Base-by-base conservation (phyloP, 2,329 filamentous ascomycete species). In the Neonectria coccinea region DNA sequence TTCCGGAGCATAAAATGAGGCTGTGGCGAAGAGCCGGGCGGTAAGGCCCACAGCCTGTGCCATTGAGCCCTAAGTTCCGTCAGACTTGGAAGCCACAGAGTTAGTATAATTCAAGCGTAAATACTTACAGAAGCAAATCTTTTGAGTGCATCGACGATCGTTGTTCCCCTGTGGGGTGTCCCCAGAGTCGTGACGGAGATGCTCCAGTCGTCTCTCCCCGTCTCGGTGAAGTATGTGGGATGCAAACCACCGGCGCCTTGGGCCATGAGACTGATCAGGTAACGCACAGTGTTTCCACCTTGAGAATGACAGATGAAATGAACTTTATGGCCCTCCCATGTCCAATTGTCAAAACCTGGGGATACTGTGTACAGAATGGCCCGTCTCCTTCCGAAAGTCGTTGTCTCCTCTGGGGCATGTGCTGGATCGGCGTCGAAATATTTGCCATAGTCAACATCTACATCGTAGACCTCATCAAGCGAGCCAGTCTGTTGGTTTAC, bases 251-350 rank as follows among this genome's bases (percentile, higher is more conserved):
- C n/a, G 18, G 59, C 18, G n/a, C 52, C 59, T 20, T 51, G 48
- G 14, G 59, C 59, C 59, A 62, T 52, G 16, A 62, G 52, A 42
- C 59, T 62, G 14, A 62, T 62, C 18, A 62, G 44, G n/a, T 62
- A 62, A 9, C 59, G 59, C 14, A 62, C 52, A 27, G 59, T 62
- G 36, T 62, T 62, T 12, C 59, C 59, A 18, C 59, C 59, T 41
- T 62, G 59, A n/a, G 59, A 62, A 44, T 62, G 59, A 29, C 59
- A 56, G 25, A 62, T 42, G 36, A 62, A 62, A 29, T 62, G 59
- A 12, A 62, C 52, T 56, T 62, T 62, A n/a, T 56, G 31, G 41
- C 41, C 25, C 31, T 33, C 12, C 59, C 59, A 62, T 53, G 12
- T 56, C 59, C 59, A 62, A 29, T 56, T n/a, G 42, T 56, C 12